A percentile compares a stretch with the other conserved stretches of the same genome.
These are phyloP conservation scores for Akanthomyces dipterigenus DNA, from an alignment of 2,329 filamentous ascomycete species.

Conservation along the genomic window DNA sequence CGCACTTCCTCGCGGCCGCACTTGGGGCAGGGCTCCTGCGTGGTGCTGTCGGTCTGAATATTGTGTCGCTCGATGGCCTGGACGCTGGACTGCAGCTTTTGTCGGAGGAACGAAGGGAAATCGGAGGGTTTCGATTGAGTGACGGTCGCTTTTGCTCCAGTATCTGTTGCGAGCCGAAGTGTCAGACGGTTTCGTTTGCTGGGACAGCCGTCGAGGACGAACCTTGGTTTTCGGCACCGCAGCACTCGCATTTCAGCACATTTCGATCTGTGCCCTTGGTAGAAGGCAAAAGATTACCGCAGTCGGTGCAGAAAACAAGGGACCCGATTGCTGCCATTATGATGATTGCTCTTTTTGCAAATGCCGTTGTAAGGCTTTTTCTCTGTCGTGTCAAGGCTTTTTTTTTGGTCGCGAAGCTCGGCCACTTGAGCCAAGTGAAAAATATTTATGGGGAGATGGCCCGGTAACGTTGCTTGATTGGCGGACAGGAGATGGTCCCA, in stretches of 20 bases:
- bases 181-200: not conserved
- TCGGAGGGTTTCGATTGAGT: constrained; percentile 83
- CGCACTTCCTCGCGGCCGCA: constrained; percentile 78
- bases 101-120: constrained; percentile 82
- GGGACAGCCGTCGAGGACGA: constrained; percentile 17
- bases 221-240: constrained; percentile 81
- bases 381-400: not conserved
- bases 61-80: constrained; percentile 75
- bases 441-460: not conserved
- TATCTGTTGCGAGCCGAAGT: constrained; percentile 45
- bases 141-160: constrained; percentile 65
- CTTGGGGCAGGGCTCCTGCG: constrained; percentile 65
- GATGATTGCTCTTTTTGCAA: constrained; percentile 13
- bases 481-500: not conserved
- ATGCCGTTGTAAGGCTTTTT: constrained; percentile 1
- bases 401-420: constrained; percentile 5
- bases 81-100: constrained; percentile 76
- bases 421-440: not conserved
- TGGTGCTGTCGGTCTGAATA: constrained; percentile 64
- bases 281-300: constrained; percentile 80
- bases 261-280: constrained; percentile 71
- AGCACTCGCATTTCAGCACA: constrained; percentile 75
- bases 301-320: constrained; percentile 86
- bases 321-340: constrained; percentile 85
- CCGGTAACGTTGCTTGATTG: not conserved